These are phyloP conservation scores for Epichloe sp. DNA, from an alignment of 2,329 filamentous ascomycete species.

Conservation along the genomic window DNA sequence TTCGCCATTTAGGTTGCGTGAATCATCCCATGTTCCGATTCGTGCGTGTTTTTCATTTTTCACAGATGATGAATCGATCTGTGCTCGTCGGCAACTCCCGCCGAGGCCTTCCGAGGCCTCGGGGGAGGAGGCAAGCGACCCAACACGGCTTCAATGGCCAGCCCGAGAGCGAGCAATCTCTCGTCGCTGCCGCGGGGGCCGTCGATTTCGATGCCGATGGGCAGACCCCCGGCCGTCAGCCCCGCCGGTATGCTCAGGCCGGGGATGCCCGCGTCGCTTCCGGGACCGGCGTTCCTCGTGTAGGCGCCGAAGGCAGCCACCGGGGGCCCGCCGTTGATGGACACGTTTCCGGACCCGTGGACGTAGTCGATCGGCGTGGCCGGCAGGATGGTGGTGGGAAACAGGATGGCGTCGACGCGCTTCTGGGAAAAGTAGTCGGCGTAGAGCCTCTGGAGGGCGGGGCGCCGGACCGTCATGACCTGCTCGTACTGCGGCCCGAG, in stretches of 20 bases:
- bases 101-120: not conserved
- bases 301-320: slow-evolving; percentile 6
- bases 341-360: slow-evolving; percentile 7
- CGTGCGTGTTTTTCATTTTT: too few relatives aligned
- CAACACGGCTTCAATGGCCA: slow-evolving; percentile 7
- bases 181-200: slow-evolving; percentile 8
- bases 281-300: slow-evolving; percentile 5
- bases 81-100: not conserved
- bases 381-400: slow-evolving; percentile 9
- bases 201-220: slow-evolving; percentile 9
- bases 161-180: slow-evolving; percentile 5
- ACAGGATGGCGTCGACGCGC: slow-evolving; percentile 7
- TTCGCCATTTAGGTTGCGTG: too few relatives aligned
- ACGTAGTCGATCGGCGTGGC: slow-evolving; percentile 7
- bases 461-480: slow-evolving; percentile 6
- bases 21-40: too few relatives aligned
- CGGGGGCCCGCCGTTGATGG: slow-evolving; percentile 9
- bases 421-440: slow-evolving; percentile 5
- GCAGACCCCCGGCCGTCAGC: slow-evolving; percentile 4
- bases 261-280: slow-evolving; percentile 9
- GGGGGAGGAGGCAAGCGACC: slow-evolving; percentile 5
- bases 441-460: slow-evolving; percentile 8
- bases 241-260: slow-evolving; percentile 9
- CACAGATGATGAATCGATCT: too few relatives aligned
- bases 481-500: slow-evolving; percentile 4